A percentile compares a stretch with the other conserved stretches of the same genome.
Conservation (phyloP, 306 rosid genomes). For the Glycyrrhiza uralensis region DNA sequence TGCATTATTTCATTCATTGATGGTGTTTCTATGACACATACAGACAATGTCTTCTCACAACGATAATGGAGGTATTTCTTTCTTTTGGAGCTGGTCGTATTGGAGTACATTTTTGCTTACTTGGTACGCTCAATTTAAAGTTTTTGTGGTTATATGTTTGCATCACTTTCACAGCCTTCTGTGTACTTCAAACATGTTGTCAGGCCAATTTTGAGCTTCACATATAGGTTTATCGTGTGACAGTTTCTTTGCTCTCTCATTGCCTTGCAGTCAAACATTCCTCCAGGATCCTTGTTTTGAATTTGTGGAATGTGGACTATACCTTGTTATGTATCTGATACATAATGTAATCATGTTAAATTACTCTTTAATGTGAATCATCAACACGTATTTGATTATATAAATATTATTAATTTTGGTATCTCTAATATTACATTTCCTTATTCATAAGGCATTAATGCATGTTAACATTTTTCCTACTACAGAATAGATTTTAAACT, state of each 20-base stretch:
- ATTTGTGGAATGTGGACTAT: background rate
- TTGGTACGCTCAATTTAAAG: conserved; percentile 50
- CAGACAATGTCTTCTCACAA: conserved; percentile 60
- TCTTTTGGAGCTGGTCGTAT: conserved; percentile 98
- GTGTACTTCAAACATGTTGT: background rate
- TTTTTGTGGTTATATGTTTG: conserved; percentile 21
- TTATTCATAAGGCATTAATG: background rate
- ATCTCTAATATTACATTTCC: background rate
- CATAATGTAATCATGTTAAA: background rate
- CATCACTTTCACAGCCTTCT: conserved; percentile 8
- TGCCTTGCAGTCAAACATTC: background rate
- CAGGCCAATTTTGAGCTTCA: background rate
- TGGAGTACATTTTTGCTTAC: conserved; percentile 98
- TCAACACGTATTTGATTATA: background rate
- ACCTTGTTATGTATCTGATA: conserved; percentile 1
- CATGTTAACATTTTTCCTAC: background rate
- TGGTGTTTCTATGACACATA: conserved; percentile 15
- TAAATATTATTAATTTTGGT: background rate
- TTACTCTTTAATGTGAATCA: background rate
- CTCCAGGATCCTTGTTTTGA: conserved; percentile 8
- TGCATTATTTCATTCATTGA: conserved; percentile 4
- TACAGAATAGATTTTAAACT: background rate
- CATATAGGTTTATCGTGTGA: background rate
- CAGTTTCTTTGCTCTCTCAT: background rate
- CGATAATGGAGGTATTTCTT: conserved; percentile 76